These are phyloP conservation scores for Blastosporella zonata DNA, from an alignment of 1,284 basidiomycete genomes.

Conservation along the genomic window DNA sequence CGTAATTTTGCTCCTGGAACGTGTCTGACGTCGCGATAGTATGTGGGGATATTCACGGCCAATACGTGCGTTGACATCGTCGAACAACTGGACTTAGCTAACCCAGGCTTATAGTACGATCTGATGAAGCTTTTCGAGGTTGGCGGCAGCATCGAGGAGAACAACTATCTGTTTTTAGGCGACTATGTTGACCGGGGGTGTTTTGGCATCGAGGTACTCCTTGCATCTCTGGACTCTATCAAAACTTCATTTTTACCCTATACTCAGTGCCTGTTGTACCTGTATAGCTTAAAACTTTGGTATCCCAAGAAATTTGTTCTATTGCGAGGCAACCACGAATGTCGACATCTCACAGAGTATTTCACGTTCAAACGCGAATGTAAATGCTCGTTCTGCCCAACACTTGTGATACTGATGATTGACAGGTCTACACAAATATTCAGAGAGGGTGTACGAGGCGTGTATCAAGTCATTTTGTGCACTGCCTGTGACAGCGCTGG, in stretches of 20 bases:
- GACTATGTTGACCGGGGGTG: constrained; percentile 98
- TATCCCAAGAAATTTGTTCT: constrained; percentile 89
- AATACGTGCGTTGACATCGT: constrained; percentile 67
- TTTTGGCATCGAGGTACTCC: constrained; percentile 87
- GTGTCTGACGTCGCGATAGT: constrained; percentile 46
- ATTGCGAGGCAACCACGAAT: constrained; percentile 97
- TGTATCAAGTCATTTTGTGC: constrained; percentile 91
- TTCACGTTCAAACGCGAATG: constrained; percentile 98
- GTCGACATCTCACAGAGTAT: constrained; percentile 93
- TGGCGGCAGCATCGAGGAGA: constrained; percentile 86
- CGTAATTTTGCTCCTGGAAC: not conserved
- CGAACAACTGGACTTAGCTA: not conserved
- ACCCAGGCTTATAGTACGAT: constrained; percentile 69
- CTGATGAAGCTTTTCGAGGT: constrained; percentile 98
- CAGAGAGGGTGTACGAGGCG: constrained; percentile 82
- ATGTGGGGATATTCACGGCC: constrained; percentile 97
- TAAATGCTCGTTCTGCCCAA: constrained; percentile 31
- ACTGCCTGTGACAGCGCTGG: constrained; percentile 87
- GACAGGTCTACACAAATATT: constrained; percentile 91
- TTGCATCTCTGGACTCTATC: constrained; percentile 9
- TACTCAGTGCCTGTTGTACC: constrained; percentile 76
- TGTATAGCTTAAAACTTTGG: constrained; percentile 93
- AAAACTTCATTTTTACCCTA: constrained; percentile 8
- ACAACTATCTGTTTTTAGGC: constrained; percentile 93
- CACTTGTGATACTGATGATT: not conserved